A percentile compares a stretch with the other conserved stretches of the same genome.
Evolutionary conservation across 768 basidiomycete genomes (phyloP).

Genomic region (Chiua virens): DNA sequence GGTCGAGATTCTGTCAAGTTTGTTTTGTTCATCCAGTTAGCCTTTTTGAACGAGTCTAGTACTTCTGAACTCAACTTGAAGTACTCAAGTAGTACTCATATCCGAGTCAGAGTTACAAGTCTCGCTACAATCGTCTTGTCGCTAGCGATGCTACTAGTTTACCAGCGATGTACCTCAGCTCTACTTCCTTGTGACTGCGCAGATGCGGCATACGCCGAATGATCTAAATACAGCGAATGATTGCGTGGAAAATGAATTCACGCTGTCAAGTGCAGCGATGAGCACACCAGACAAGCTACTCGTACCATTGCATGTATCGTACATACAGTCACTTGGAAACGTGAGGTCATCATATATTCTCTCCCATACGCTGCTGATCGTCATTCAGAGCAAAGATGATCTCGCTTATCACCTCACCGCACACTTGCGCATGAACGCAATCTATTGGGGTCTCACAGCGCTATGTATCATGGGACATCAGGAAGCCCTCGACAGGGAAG

Average conservation of each 20-base stretch:
- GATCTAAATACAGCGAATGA: too few species aligned
- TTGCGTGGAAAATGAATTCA: background rate
- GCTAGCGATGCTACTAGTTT: too few species aligned
- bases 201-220: constrained; percentile 10
- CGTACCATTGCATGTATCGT: constrained; percentile 64
- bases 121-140: too few species aligned
- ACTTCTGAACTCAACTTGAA: too few species aligned
- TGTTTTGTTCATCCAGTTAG: too few species aligned
- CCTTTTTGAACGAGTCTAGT: too few species aligned
- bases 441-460: constrained; percentile 96
- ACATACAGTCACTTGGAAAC: constrained; percentile 74
- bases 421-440: constrained; percentile 91
- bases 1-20: too few species aligned
- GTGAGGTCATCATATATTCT: constrained; percentile 34
- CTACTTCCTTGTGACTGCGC: too few species aligned
- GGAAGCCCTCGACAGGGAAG: constrained; percentile 78
- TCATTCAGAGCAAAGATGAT: constrained; percentile 72
- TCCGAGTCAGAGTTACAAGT: background rate
- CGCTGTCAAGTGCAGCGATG: constrained; percentile 9
- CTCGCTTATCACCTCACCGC: constrained; percentile 87
- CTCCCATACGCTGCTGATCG: background rate
- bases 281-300: constrained; percentile 31
- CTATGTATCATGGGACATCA: constrained; percentile 75
- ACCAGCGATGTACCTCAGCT: too few species aligned
- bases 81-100: too few species aligned